Conservation (phyloP, 1,139 yeast genomes). For the Hemisphaericaspora xylofermentans region DNA sequence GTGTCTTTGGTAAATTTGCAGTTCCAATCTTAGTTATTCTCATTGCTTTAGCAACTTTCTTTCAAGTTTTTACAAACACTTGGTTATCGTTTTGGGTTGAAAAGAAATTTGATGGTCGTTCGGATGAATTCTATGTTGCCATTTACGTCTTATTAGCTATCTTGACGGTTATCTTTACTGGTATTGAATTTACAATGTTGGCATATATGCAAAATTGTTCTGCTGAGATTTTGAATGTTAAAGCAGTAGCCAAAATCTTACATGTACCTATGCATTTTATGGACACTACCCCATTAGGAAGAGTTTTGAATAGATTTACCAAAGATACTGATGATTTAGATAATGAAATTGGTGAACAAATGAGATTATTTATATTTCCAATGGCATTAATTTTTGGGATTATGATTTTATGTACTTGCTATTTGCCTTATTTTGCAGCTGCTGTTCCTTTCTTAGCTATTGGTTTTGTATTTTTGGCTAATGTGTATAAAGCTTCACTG, state of each 20-base stretch:
- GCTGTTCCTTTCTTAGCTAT: constrained; percentile 41
- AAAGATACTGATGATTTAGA: constrained; percentile 50
- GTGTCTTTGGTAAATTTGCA: constrained; percentile 35
- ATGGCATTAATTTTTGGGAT: constrained; percentile 43
- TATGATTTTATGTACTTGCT: constrained; percentile 41
- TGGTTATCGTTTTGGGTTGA: constrained; percentile 43
- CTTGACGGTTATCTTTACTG: constrained; percentile 47
- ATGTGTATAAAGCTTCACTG: constrained; percentile 44
- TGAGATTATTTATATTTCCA: constrained; percentile 42
- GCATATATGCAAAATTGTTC: constrained; percentile 52
- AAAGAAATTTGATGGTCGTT: constrained; percentile 22
- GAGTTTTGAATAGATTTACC: constrained; percentile 56
- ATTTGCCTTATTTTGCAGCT: constrained; percentile 48
- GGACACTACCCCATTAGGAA: constrained; percentile 47
- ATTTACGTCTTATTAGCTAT: constrained; percentile 35
- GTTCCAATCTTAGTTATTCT: constrained; percentile 33
- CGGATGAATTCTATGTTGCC: constrained; percentile 31
- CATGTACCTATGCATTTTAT: constrained; percentile 48
- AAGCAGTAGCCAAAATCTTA: constrained; percentile 36
- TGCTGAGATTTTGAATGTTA: constrained; percentile 37
- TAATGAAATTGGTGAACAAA: constrained; percentile 47
- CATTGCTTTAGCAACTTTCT: constrained; percentile 41
- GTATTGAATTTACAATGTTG: constrained; percentile 52
- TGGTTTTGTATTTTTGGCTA: constrained; percentile 33
- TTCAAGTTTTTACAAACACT: constrained; percentile 37